Base-by-base conservation (phyloP, 2,329 filamentous ascomycete species). In the Xylariaceae sp. region DNA sequence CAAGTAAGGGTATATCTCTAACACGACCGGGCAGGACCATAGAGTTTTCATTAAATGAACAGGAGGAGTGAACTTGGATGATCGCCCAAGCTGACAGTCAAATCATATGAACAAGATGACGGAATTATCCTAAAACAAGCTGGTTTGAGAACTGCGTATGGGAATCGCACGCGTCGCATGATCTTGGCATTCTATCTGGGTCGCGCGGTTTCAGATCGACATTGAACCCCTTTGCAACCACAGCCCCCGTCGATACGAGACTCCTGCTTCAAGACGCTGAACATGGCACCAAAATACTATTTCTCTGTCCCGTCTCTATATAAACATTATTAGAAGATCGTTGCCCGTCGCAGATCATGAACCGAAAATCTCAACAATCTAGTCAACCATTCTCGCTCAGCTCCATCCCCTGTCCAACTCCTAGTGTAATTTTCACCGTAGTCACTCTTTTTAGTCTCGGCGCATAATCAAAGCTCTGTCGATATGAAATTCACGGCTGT, bases 301-400 rank as follows among this genome's bases (percentile, higher is more conserved):
- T 27, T 30, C 16, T 35, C 9, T 36, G 7, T 36, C 43, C 16
- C 2, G 21, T 36, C 15, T 60, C 51, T 60, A 60, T 57, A 63
- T 65, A 63, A 59, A 59, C 54, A 55, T 40, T 36, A 20, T 53
- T 42, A 43, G 62, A 55, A 55, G 63, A 67, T 65, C 58, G 39
- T 51, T 53, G 41, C 48, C 49, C 21, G 53, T 56, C 55, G 60
- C 55, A 61, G 63, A 67, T 64, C 61, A 50, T 57, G 41, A 45
- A 60, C 48, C 42, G 37, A 52, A 55, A 49, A 55, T 63, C 58
- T 51, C 23, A 51, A 41, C 32, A 52, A 36, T 56, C 37, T 40
- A 42, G 40, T 56, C 50, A 54, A 54, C 43, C 23, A 56, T 48
- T 61, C 43, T 61, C 57, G 55, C 58, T 59, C 39, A 55, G 20